Evolutionary conservation across 352 stramenopile genomes (phyloP).

Genomic region (Phytopythium delawarense): DNA sequence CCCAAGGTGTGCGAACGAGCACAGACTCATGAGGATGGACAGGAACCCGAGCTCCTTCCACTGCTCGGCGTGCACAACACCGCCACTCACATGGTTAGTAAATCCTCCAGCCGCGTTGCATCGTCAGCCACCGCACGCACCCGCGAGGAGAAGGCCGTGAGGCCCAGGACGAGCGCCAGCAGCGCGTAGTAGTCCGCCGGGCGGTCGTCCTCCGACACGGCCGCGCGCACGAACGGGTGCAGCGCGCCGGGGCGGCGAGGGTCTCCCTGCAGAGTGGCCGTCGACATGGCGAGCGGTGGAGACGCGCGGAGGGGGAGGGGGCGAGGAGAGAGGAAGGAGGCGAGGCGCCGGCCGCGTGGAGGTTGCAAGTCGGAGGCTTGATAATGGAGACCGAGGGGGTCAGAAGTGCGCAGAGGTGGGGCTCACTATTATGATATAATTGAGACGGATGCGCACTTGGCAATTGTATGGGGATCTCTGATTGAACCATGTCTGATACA

Average conservation of each 20-base stretch:
- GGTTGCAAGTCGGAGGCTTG: background rate
- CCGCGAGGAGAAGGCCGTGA: constrained; percentile 61
- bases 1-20: constrained; percentile 65
- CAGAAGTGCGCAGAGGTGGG: background rate
- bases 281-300: constrained; percentile 16
- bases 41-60: constrained; percentile 64
- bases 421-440: background rate
- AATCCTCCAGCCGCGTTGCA: background rate
- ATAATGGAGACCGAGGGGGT: background rate
- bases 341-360: background rate
- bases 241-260: constrained; percentile 57
- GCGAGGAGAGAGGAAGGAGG: background rate
- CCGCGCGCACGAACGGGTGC: constrained; percentile 66
- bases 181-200: constrained; percentile 62
- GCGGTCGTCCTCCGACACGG: constrained; percentile 27
- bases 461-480: background rate
- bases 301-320: background rate
- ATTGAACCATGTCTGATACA: background rate
- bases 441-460: background rate
- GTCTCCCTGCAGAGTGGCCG: constrained; percentile 35
- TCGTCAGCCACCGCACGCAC: constrained; percentile 14
- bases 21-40: constrained; percentile 59
- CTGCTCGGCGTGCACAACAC: constrained; percentile 14
- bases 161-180: constrained; percentile 55
- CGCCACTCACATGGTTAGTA: background rate